Base-by-base conservation (phyloP, 164 flowering plant genomes). In the Buxus sempervirens region DNA sequence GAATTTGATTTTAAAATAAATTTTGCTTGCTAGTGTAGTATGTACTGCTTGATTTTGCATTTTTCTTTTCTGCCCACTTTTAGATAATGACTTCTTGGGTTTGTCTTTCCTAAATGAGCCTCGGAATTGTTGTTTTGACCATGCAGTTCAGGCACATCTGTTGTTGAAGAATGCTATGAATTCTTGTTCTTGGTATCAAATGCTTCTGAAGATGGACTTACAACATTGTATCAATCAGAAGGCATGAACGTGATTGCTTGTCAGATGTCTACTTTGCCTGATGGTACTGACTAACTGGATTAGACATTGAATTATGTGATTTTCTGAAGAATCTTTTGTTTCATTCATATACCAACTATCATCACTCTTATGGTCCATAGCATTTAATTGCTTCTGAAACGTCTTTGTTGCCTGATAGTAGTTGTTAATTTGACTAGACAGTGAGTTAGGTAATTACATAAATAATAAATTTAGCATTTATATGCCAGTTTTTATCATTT, bases 141-240 rank as follows among this genome's bases (percentile, higher is more conserved):
- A 48, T 13, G 64, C 86, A 93, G 97, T 53, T 77, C 83, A 36
- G 80, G 66, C n/a, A 62, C 78, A 20, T 68, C 88, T 58, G 60
- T 83, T 66, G 69, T 73, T 48, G 91, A 83, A 66, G 96, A 89
- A 57, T 89, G 94, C 78, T 92, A 77, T 76, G 99, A 95, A 70
- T 80, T 87, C 79, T 60, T 95, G 32, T 83, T 81, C 68, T 68
- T 88, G 72, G 88, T 88, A 16, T 77, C 86, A 23, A 70, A 73
- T 58, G 77, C 91, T 60, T 82, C 79, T 65, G 86, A 84, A 60
- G 81, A 79, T 64, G 97, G 97, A 66, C 79, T 82, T 10, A 26
- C 60, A 63, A 67, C 75, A 62, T 81, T 92, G 24, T 82, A 77
- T 57, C 76, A 85, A 60, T 81, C 82, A 65, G 88, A 90, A 54